Evolutionary conservation across 2,329 filamentous ascomycete species (phyloP).

Genomic region (Malbranchea cinnamomea): DNA sequence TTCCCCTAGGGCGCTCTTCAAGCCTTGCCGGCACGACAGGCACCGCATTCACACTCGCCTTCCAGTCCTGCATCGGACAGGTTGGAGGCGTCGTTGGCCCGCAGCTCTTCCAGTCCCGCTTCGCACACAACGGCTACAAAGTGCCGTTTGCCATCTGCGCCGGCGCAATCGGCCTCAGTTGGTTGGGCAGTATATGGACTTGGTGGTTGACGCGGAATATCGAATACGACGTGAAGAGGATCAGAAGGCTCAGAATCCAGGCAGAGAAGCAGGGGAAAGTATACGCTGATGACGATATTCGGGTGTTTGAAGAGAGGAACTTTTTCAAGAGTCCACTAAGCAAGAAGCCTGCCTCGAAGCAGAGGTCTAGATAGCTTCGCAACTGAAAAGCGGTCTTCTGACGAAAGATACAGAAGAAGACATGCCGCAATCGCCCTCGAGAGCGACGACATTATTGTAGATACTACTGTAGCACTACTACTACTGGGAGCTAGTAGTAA

Average conservation of each 20-base stretch:
- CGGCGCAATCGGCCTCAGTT: slow-evolving; percentile 20
- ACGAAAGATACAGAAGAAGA: too few species aligned
- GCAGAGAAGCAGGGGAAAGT: slow-evolving; percentile 15
- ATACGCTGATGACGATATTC: too few species aligned
- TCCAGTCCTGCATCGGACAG: slow-evolving; percentile 31
- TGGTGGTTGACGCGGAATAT: slow-evolving; percentile 30
- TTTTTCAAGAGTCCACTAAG: too few species aligned
- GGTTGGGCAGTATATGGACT: slow-evolving; percentile 25
- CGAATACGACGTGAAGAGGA: slow-evolving; percentile 24
- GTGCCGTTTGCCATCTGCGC: slow-evolving; percentile 24
- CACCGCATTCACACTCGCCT: slow-evolving; percentile 30
- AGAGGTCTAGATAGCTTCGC: too few species aligned
- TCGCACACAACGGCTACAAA: slow-evolving; percentile 28
- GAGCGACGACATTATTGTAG: too few species aligned
- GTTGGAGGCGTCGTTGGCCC: slow-evolving; percentile 33
- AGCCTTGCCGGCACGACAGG: slow-evolving; percentile 29
- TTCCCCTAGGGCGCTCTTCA: slow-evolving; percentile 22
- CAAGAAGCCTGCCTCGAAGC: too few species aligned
- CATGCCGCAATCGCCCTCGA: too few species aligned
- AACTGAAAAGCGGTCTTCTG: too few species aligned
- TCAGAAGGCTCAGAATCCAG: slow-evolving; percentile 17
- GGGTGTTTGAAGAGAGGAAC: too few species aligned
- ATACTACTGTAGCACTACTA: too few species aligned
- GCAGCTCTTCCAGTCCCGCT: slow-evolving; percentile 30
- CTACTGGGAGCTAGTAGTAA: too few species aligned